Conservation (phyloP, 768 basidiomycete genomes). For the Boletus tomentosulus region DNA sequence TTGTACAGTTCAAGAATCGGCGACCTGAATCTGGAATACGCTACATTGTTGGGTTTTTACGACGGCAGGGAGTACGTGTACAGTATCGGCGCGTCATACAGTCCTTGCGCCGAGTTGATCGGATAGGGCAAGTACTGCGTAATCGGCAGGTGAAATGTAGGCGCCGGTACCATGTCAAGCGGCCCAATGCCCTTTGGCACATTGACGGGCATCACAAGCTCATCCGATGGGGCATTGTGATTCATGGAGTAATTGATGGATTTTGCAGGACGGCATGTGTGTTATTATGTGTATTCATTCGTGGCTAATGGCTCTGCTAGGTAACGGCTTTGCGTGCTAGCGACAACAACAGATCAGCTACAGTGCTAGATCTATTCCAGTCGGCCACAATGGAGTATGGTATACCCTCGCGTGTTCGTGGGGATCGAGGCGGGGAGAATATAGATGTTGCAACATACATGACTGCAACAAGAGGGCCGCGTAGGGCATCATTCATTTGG, state of each 20-base stretch:
- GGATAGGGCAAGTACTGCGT: background rate
- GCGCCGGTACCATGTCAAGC: background rate
- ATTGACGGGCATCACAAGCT: no score
- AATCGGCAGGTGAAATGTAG: background rate
- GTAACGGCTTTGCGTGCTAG: background rate
- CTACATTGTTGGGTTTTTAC: background rate
- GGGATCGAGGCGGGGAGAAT: conserved; percentile 32
- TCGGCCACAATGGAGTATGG: conserved; percentile 7
- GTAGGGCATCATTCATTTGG: conserved; percentile 29
- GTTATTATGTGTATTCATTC: no score
- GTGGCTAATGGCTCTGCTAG: background rate
- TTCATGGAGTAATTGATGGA: conserved; percentile 28
- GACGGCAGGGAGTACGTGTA: background rate
- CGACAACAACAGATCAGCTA: background rate
- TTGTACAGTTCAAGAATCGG: background rate
- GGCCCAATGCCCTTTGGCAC: conserved; percentile 16
- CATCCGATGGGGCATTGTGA: conserved; percentile 20
- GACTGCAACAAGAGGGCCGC: conserved; percentile 18
- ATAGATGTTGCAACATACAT: conserved; percentile 24
- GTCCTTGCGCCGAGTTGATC: background rate
- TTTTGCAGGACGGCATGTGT: conserved; percentile 19
- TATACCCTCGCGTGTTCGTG: conserved; percentile 23
- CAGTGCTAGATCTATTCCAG: background rate
- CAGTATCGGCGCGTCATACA: background rate
- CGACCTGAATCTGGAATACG: background rate